Conservation (phyloP, 2,329 filamentous ascomycete genomes). For the Cryphonectria naterciae region DNA sequence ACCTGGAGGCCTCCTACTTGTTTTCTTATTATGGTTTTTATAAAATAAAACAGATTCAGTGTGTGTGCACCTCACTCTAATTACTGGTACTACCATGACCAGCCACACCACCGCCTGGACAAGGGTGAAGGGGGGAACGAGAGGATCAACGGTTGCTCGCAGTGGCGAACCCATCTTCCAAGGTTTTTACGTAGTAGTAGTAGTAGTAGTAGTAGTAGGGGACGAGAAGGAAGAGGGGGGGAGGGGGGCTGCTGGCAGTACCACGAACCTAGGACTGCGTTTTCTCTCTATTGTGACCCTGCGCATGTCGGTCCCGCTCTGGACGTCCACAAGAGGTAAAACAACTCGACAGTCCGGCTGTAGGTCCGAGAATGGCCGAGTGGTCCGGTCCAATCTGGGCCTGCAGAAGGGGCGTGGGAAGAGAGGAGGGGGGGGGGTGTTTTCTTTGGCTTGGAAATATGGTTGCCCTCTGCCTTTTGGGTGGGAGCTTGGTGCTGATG, state of each 20-base stretch:
- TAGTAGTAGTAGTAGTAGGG: neutral
- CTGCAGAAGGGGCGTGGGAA: neutral
- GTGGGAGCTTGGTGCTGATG: neutral
- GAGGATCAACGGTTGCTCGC: neutral
- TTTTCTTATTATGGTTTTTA: neutral
- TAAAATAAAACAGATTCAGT: too few relatives aligned
- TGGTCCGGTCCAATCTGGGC: neutral
- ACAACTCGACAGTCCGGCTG: slow-evolving; percentile 1
- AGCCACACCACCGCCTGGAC: neutral
- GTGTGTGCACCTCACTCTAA: neutral
- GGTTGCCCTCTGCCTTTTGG: neutral
- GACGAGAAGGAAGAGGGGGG: neutral
- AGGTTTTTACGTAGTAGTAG: neutral
- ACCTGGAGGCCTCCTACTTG: neutral
- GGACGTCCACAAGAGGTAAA: neutral
- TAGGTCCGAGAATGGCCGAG: neutral
- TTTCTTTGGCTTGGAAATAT: too few relatives aligned
- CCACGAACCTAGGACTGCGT: neutral
- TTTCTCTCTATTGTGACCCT: neutral
- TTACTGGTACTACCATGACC: too few relatives aligned
- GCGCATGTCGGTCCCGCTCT: neutral
- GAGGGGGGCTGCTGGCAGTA: neutral
- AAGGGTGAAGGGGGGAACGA: too few relatives aligned
- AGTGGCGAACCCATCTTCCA: neutral
- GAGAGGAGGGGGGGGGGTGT: neutral